Evolutionary conservation across 106 monocot genomes (phyloP).

Genomic region (Dendrobium officinale): DNA sequence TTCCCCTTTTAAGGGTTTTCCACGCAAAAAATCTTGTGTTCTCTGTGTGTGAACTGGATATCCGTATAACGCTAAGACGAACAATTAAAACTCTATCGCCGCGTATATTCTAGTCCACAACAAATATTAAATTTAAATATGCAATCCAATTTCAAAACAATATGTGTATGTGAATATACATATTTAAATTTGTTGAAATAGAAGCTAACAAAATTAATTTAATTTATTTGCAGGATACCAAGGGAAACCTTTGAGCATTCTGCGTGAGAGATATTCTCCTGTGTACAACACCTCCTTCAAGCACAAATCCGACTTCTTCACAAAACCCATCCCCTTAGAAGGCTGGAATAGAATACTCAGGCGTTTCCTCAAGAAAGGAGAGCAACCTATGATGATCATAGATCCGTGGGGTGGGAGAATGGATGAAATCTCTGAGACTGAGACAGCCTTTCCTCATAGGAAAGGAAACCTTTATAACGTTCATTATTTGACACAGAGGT

Average conservation of each 20-base stretch:
- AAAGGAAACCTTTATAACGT: conserved; percentile 24
- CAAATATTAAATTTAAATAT: too few species aligned
- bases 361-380: conserved; percentile 1
- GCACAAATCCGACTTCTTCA: conserved; percentile 16
- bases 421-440: conserved; percentile 11
- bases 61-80: too few species aligned
- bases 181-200: too few species aligned
- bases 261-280: background rate
- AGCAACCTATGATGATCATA: conserved; percentile 6
- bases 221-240: too few species aligned
- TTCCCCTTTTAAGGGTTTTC: too few species aligned
- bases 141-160: too few species aligned
- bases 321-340: background rate
- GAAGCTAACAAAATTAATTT: too few species aligned
- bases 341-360: conserved; percentile 13
- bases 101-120: too few species aligned
- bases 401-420: conserved; percentile 27
- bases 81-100: too few species aligned
- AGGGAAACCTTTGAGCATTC: background rate
- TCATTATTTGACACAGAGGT: conserved; percentile 10
- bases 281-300: conserved; percentile 8
- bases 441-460: conserved; percentile 26
- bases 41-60: too few species aligned
- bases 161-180: too few species aligned
- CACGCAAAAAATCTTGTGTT: too few species aligned